These are phyloP conservation scores for Leucogyrophana mollusca DNA, from an alignment of 768 basidiomycete genomes.

Conservation along the genomic window DNA sequence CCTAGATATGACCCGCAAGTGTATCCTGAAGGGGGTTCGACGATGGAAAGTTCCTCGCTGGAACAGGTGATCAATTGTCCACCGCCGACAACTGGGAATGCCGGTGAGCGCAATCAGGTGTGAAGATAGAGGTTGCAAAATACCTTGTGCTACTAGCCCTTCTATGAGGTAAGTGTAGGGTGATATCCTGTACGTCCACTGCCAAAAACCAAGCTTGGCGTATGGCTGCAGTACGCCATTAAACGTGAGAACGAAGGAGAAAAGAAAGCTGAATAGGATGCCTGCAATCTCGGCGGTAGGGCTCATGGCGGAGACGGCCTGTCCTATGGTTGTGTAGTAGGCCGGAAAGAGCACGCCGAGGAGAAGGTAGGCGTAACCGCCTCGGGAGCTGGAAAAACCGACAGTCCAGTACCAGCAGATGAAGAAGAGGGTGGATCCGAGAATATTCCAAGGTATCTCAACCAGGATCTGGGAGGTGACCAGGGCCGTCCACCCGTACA, in stretches of 20 bases:
- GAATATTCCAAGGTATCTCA: slow-evolving; percentile 45
- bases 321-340: slow-evolving; percentile 43
- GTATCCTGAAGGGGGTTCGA: slow-evolving; percentile 52
- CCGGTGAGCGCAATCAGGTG: slow-evolving; percentile 1
- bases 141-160: slow-evolving; percentile 33
- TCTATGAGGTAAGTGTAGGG: slow-evolving; percentile 54
- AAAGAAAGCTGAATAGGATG: slow-evolving; percentile 35
- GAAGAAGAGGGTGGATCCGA: slow-evolving; percentile 40
- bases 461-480: slow-evolving; percentile 50
- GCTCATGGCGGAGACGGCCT: slow-evolving; percentile 41
- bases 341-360: slow-evolving; percentile 39
- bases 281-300: slow-evolving; percentile 41
- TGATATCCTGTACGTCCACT: slow-evolving; percentile 41
- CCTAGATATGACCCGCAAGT: slow-evolving; percentile 54
- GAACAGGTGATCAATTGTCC: slow-evolving; percentile 46
- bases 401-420: slow-evolving; percentile 51
- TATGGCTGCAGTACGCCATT: slow-evolving; percentile 49
- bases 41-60: slow-evolving; percentile 45
- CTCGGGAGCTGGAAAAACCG: slow-evolving; percentile 35
- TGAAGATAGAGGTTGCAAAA: background rate
- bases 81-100: slow-evolving; percentile 36
- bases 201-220: slow-evolving; percentile 32
- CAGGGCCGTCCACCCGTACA: slow-evolving; percentile 63
- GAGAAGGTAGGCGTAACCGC: slow-evolving; percentile 42
- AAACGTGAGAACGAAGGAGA: slow-evolving; percentile 43